A percentile compares a stretch with the other conserved stretches of the same genome.
phyloP scores from a whole-genome alignment of 1,284 basidiomycete species.

The Cutaneotrichosporon dermatis region DNA sequence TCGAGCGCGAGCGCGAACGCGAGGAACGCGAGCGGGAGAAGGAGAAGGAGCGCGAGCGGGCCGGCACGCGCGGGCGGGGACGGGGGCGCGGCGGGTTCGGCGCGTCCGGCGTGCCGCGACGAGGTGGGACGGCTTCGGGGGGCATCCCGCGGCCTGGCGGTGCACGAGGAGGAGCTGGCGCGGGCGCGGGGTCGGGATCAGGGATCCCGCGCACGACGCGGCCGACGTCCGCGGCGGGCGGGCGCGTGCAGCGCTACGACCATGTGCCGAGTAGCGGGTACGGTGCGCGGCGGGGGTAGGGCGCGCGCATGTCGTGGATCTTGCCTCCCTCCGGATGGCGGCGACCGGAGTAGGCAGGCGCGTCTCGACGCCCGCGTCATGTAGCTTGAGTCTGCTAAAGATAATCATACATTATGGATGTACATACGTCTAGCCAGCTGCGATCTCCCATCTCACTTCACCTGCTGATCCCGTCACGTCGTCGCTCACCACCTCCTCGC shows the following conservation, averaged over 20 bases:
- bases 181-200: background rate
- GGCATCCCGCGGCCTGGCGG: too few species aligned
- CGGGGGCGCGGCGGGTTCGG: conserved; percentile 5
- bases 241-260: conserved; percentile 27
- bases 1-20: conserved; percentile 16
- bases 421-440: background rate
- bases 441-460: background rate
- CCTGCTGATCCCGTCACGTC: too few species aligned
- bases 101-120: conserved; percentile 6
- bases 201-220: background rate
- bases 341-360: too few species aligned
- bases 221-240: conserved; percentile 12
- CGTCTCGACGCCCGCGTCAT: too few species aligned
- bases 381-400: background rate
- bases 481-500: too few species aligned
- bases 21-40: conserved; percentile 19
- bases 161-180: too few species aligned
- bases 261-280: conserved; percentile 47
- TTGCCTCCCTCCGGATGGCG: too few species aligned
- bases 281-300: conserved; percentile 25
- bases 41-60: conserved; percentile 11
- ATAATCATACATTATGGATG: background rate
- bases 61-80: background rate
- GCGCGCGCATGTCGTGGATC: background rate
- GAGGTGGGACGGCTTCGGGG: conserved; percentile 4